Conservation (phyloP, 2,329 filamentous ascomycete species). For the Chaetomium globosum region DNA sequence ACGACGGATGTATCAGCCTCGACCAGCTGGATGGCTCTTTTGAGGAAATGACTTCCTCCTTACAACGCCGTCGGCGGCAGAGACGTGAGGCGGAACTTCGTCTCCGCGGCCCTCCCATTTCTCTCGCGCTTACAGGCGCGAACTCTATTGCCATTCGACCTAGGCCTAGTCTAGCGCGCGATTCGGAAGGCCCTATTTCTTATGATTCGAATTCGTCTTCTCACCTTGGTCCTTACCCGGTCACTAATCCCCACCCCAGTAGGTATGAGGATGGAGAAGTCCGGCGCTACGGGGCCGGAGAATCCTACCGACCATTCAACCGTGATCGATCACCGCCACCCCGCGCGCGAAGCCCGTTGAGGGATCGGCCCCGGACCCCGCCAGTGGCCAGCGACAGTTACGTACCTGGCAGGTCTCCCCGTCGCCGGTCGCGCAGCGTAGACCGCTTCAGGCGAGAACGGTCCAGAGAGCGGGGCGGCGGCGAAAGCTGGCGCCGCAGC, state of each 20-base stretch:
- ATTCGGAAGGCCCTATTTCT: neutral
- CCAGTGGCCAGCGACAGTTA: constrained; percentile 46
- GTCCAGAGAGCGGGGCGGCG: constrained; percentile 42
- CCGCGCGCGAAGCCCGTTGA: constrained; percentile 36
- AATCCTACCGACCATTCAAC: constrained; percentile 63
- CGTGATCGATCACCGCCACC: constrained; percentile 41
- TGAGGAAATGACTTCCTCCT: constrained; percentile 12
- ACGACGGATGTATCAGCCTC: neutral
- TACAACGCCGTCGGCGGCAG: neutral
- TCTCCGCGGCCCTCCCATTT: constrained; percentile 9
- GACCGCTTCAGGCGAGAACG: constrained; percentile 45
- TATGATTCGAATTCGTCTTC: neutral
- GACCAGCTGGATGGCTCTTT: constrained; percentile 26
- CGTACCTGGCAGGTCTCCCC: constrained; percentile 47
- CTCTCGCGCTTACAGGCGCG: neutral
- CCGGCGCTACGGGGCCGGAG: constrained; percentile 62
- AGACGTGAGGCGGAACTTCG: neutral
- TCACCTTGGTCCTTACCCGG: neutral
- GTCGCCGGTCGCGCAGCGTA: constrained; percentile 48
- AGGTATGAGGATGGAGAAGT: constrained; percentile 66
- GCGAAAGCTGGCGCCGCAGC: constrained; percentile 47
- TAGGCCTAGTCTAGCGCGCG: constrained; percentile 5
- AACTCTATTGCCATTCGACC: constrained; percentile 12
- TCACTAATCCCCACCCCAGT: constrained; percentile 29
- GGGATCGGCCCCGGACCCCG: constrained; percentile 42